phyloP scores from a whole-genome alignment of 179 eudicot genomes.

The Beta macrorhiza region DNA sequence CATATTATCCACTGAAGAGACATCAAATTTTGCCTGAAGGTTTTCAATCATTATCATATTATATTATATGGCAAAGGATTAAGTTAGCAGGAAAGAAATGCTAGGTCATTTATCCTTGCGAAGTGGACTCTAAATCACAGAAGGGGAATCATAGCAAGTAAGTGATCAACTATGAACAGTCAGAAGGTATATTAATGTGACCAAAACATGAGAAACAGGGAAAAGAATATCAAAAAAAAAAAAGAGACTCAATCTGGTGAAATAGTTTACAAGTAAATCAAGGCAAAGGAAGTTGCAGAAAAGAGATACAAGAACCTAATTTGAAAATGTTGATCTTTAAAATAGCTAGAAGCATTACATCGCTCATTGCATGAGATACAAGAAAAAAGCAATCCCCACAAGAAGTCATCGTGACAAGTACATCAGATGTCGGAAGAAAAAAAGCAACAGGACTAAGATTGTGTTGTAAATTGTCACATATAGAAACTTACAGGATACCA shows the following conservation, averaged over 20 bases:
- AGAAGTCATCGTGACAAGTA: background rate
- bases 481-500: slow-evolving; percentile 72
- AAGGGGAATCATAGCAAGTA: background rate
- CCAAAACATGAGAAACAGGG: background rate
- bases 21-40: slow-evolving; percentile 89
- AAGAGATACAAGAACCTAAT: background rate
- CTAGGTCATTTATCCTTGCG: slow-evolving; percentile 1
- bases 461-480: background rate
- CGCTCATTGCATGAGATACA: background rate
- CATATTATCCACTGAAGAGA: slow-evolving; percentile 84
- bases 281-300: background rate
- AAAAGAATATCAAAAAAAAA: background rate
- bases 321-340: background rate
- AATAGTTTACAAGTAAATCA: background rate
- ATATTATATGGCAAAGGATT: slow-evolving; percentile 13
- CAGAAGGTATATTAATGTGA: background rate
- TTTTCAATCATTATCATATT: slow-evolving; percentile 39
- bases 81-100: slow-evolving; percentile 12
- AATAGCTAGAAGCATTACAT: background rate
- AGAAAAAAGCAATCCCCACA: background rate
- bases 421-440: slow-evolving; percentile 5
- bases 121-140: background rate
- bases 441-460: background rate
- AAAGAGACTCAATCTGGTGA: background rate
- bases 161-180: background rate